Conservation (phyloP, 345 rosid genomes). For the Eucalyptus curtisii region DNA sequence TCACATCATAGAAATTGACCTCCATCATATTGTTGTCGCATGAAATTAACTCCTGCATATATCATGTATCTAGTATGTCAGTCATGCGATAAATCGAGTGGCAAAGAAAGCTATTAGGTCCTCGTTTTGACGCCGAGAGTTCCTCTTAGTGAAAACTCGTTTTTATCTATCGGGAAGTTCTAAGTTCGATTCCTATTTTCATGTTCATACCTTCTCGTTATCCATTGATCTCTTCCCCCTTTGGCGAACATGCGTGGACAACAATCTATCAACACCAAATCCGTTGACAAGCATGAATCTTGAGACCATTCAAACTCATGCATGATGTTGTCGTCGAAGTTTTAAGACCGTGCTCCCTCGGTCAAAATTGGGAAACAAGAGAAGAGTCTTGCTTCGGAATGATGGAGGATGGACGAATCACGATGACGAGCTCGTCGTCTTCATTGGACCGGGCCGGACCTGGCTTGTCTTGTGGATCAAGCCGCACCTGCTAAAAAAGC, state of each 20-base stretch:
- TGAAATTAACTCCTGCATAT: not conserved
- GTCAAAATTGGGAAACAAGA: not conserved
- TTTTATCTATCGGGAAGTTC: not conserved
- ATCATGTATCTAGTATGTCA: not conserved
- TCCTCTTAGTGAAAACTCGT: accelerated
- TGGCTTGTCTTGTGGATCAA: not conserved
- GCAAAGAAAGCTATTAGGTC: not conserved
- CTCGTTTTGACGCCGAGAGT: not conserved
- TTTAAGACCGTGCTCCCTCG: not conserved
- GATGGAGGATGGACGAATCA: not conserved
- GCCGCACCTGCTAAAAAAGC: not conserved
- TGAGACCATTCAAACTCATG: not conserved
- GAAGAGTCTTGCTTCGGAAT: not conserved
- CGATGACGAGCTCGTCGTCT: not conserved
- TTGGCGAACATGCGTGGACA: not conserved
- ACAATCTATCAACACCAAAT: not conserved
- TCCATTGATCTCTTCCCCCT: not conserved
- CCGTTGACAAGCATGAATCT: not conserved
- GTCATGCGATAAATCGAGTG: not conserved
- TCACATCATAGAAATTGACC: not conserved
- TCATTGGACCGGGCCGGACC: not conserved
- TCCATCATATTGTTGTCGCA: not conserved
- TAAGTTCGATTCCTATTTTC: not conserved
- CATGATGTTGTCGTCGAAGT: not conserved
- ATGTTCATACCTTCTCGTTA: not conserved